Conservation (phyloP, 768 basidiomycete species). For the Filobasidium floriforme region DNA sequence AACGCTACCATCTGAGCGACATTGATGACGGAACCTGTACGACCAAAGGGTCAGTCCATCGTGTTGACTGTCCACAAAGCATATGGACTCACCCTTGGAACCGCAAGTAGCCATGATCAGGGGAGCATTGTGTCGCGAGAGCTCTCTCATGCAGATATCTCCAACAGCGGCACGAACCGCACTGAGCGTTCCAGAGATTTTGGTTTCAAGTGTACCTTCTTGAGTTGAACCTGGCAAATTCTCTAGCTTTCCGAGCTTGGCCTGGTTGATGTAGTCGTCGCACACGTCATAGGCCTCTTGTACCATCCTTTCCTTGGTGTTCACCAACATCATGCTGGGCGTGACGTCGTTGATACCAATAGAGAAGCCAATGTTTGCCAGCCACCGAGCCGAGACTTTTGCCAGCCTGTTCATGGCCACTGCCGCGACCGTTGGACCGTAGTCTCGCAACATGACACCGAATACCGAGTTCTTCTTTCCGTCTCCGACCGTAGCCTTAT, state of each 20-base stretch:
- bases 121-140: slow-evolving; percentile 94
- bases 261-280: slow-evolving; percentile 73
- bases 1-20: slow-evolving; percentile 99
- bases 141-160: slow-evolving; percentile 93
- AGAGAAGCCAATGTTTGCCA: slow-evolving; percentile 95
- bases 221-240: slow-evolving; percentile 97
- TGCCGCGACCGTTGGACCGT: slow-evolving; percentile 88
- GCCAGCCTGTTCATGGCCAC: slow-evolving; percentile 92
- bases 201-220: slow-evolving; percentile 93
- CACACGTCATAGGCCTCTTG: slow-evolving; percentile 82
- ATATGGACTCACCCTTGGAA: slow-evolving; percentile 68
- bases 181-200: slow-evolving; percentile 85
- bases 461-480: slow-evolving; percentile 99
- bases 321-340: slow-evolving; percentile 73
- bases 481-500: slow-evolving; percentile 93
- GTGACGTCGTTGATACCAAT: slow-evolving; percentile 98
- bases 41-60: slow-evolving; percentile 23
- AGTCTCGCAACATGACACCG: slow-evolving; percentile 93
- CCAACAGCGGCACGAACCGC: slow-evolving; percentile 94
- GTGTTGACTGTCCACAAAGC: not conserved
- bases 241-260: slow-evolving; percentile 82
- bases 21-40: slow-evolving; percentile 87
- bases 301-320: slow-evolving; percentile 75
- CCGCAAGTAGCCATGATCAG: slow-evolving; percentile 99
- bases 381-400: slow-evolving; percentile 87